Conservation (phyloP, 2,329 filamentous ascomycete genomes). For the Sporothrix protearum region DNA sequence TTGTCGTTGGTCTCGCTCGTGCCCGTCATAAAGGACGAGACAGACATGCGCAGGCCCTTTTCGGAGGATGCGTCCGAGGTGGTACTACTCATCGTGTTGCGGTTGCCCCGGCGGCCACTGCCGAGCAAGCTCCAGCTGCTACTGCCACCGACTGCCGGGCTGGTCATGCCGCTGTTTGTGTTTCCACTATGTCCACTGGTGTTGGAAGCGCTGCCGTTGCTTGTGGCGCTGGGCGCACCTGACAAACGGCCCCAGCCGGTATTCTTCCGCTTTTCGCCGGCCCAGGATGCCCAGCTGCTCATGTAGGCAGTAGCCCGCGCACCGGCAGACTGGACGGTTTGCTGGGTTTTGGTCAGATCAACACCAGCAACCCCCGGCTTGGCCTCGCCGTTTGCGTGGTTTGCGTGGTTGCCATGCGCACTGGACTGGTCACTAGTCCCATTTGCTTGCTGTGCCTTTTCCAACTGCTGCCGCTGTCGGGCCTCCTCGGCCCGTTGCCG, state of each 20-base stretch:
- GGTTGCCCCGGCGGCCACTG: conserved; percentile 23
- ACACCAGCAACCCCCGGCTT: conserved; percentile 20
- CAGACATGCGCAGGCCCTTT: conserved; percentile 25
- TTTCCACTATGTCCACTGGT: neutral
- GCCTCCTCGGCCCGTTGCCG: conserved; percentile 58
- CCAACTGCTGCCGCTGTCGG: conserved; percentile 32
- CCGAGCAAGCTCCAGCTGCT: conserved; percentile 24
- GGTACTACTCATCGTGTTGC: conserved; percentile 31
- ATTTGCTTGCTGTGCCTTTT: conserved; percentile 1
- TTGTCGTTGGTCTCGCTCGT: conserved; percentile 21
- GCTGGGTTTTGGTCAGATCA: conserved; percentile 45
- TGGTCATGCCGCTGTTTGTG: neutral
- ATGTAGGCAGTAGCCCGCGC: conserved; percentile 61
- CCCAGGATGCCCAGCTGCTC: conserved; percentile 66
- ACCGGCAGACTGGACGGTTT: conserved; percentile 48
- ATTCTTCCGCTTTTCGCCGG: conserved; percentile 70
- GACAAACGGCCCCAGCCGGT: conserved; percentile 40
- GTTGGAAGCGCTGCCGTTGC: conserved; percentile 15
- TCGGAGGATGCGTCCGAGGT: conserved; percentile 28
- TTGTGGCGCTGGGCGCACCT: neutral
- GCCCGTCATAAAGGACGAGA: conserved; percentile 27
- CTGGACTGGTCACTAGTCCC: neutral
- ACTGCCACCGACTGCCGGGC: neutral
- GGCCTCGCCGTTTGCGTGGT: neutral
- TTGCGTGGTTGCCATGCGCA: neutral